These are phyloP conservation scores for Pseudocercospora fuligena DNA, from an alignment of 2,329 filamentous ascomycete species.

Conservation along the genomic window DNA sequence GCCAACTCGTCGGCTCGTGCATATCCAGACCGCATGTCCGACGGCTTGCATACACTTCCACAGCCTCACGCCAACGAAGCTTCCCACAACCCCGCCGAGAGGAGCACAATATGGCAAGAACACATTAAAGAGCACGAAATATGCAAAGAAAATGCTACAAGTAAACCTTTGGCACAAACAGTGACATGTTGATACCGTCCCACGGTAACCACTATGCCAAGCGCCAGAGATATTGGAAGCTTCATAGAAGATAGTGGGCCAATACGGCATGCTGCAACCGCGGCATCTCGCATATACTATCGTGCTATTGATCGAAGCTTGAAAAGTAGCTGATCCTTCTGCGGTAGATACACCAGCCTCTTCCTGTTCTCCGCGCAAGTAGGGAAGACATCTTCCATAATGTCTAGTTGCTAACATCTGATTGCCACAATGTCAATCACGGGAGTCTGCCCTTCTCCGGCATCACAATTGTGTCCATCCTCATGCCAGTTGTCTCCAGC, in stretches of 20 bases:
- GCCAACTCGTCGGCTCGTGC: no score
- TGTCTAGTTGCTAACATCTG: not conserved
- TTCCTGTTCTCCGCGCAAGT: not conserved
- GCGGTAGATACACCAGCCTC: not conserved
- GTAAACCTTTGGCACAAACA: not conserved
- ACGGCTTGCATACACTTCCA: not conserved
- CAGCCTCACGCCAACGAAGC: conserved; percentile 2
- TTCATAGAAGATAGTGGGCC: not conserved
- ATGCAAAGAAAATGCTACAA: not conserved
- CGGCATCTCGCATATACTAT: not conserved
- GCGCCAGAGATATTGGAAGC: not conserved
- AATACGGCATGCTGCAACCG: not conserved
- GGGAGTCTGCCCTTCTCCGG: not conserved
- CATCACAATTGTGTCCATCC: not conserved
- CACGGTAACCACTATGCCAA: not conserved
- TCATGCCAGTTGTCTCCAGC: not conserved
- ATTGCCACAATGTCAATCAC: not conserved
- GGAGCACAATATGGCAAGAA: not conserved
- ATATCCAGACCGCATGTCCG: not conserved
- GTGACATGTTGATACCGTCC: not conserved
- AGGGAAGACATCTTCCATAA: not conserved
- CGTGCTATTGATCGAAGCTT: not conserved
- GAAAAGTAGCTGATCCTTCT: not conserved
- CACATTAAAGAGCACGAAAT: not conserved
- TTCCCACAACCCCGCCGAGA: not conserved